A percentile compares a stretch with the other conserved stretches of the same genome.
Evolutionary conservation across 805 yeast genomes (phyloP).

Genomic region (Kodamaea kaohsiungensis): DNA sequence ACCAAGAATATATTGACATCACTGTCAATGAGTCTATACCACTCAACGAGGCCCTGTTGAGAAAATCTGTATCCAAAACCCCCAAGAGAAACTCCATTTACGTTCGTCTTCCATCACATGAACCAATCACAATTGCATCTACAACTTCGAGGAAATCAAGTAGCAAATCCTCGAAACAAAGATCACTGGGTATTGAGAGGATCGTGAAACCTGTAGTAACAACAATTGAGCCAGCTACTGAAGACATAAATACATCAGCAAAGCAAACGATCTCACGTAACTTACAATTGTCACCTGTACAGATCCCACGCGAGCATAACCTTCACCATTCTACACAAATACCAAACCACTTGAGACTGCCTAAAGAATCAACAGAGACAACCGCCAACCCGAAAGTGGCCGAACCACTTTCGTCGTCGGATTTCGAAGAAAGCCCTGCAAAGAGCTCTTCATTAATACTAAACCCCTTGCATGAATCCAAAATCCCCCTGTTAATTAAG

Average conservation of each 20-base stretch:
- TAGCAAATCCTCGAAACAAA: conserved; percentile 3
- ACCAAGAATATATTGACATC: background rate
- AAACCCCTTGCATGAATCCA: conserved; percentile 3
- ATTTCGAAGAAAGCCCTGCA: background rate
- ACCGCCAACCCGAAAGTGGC: background rate
- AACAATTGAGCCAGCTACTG: background rate
- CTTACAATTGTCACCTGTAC: conserved; percentile 14
- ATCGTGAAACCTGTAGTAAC: background rate
- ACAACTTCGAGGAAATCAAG: conserved; percentile 7
- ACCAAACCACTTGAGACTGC: background rate
- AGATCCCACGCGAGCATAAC: conserved; percentile 11
- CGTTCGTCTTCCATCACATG: conserved; percentile 39
- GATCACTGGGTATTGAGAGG: conserved; percentile 22
- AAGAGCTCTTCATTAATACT: conserved; percentile 4
- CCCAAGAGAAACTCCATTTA: conserved; percentile 29
- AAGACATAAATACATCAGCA: background rate
- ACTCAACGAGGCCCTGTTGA: background rate
- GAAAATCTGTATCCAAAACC: background rate
- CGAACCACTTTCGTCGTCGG: conserved; percentile 2
- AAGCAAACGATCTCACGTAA: conserved; percentile 1
- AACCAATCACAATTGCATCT: conserved; percentile 29
- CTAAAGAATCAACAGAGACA: background rate
- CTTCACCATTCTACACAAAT: conserved; percentile 7
- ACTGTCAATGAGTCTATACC: conserved; percentile 2
- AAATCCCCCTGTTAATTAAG: conserved; percentile 1